Conservation (phyloP, 495 filamentous ascomycete species). For the Aspergillus asperescens region DNA sequence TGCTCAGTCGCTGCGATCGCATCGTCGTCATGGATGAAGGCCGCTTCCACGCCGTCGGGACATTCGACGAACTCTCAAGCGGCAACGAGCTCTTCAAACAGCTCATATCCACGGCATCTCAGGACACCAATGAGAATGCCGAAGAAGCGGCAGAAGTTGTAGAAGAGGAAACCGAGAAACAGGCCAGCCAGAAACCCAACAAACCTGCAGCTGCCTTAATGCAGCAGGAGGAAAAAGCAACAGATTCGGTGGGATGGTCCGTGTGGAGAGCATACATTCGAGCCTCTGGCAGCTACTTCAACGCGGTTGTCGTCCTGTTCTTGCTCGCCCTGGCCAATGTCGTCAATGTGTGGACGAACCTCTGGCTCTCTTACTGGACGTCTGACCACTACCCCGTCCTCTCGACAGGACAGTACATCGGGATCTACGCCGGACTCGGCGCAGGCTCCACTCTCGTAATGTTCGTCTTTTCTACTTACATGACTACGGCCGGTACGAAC, state of each 20-base stretch:
- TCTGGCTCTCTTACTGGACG: constrained; percentile 96
- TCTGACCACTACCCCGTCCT: constrained; percentile 54
- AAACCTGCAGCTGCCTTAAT: constrained; percentile 58
- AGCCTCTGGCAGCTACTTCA: constrained; percentile 72
- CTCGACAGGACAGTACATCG: constrained; percentile 69
- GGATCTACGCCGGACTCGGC: constrained; percentile 76
- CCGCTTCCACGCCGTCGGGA: constrained; percentile 74
- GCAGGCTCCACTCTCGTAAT: constrained; percentile 67
- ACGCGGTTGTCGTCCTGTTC: constrained; percentile 57
- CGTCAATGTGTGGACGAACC: constrained; percentile 75
- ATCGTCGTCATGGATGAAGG: constrained; percentile 90
- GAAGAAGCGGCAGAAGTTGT: constrained; percentile 29
- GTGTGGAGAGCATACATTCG: constrained; percentile 77
- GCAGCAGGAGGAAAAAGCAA: constrained; percentile 84
- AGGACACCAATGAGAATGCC: constrained; percentile 51
- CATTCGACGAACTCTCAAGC: constrained; percentile 78
- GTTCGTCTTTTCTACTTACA: constrained; percentile 70
- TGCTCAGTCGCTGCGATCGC: constrained; percentile 81
- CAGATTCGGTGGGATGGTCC: constrained; percentile 74
- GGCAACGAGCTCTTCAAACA: constrained; percentile 67
- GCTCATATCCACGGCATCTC: constrained; percentile 76
- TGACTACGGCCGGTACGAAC: constrained; percentile 58
- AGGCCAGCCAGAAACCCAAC: constrained; percentile 35
- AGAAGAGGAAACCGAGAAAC: constrained; percentile 40
- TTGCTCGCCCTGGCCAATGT: constrained; percentile 69